These are phyloP conservation scores for Fusarium metavorans DNA, from an alignment of 2,329 filamentous ascomycete species.

Conservation along the genomic window DNA sequence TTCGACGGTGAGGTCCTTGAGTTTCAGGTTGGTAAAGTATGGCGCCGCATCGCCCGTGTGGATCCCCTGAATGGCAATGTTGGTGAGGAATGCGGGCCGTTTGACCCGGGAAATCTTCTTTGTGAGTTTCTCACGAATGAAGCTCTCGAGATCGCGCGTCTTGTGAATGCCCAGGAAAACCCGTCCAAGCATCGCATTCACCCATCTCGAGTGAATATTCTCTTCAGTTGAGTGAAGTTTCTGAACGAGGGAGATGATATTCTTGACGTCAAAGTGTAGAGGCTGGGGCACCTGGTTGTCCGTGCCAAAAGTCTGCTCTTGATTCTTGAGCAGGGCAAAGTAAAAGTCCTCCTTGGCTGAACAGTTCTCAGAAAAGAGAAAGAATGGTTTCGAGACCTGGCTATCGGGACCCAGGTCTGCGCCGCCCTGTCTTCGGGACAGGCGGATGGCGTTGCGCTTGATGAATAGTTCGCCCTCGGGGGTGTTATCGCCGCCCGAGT, in stretches of 20 bases:
- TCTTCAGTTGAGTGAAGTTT: constrained; percentile 92
- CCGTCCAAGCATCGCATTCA: constrained; percentile 91
- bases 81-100: constrained; percentile 89
- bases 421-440: constrained; percentile 73
- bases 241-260: constrained; percentile 91
- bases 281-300: constrained; percentile 72
- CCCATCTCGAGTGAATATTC: constrained; percentile 89
- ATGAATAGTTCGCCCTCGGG: constrained; percentile 96
- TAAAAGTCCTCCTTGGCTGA: constrained; percentile 99
- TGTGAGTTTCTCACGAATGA: constrained; percentile 86
- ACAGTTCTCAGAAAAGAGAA: constrained; percentile 92
- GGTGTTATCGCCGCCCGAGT: constrained; percentile 80
- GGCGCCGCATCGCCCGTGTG: constrained; percentile 89
- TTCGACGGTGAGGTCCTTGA: constrained; percentile 91
- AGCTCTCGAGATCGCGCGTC: constrained; percentile 82
- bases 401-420: constrained; percentile 67
- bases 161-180: constrained; percentile 90
- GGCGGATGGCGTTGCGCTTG: constrained; percentile 89
- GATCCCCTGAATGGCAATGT: constrained; percentile 84
- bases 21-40: constrained; percentile 86
- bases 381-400: constrained; percentile 83
- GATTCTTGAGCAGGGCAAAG: constrained; percentile 87
- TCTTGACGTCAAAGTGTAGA: constrained; percentile 82
- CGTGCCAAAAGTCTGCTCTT: constrained; percentile 74
- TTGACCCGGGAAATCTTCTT: constrained; percentile 97